A percentile compares a stretch with the other conserved stretches of the same genome.
phyloP scores from a whole-genome alignment of 768 basidiomycete species.

The Boletus rubroflammeus region DNA sequence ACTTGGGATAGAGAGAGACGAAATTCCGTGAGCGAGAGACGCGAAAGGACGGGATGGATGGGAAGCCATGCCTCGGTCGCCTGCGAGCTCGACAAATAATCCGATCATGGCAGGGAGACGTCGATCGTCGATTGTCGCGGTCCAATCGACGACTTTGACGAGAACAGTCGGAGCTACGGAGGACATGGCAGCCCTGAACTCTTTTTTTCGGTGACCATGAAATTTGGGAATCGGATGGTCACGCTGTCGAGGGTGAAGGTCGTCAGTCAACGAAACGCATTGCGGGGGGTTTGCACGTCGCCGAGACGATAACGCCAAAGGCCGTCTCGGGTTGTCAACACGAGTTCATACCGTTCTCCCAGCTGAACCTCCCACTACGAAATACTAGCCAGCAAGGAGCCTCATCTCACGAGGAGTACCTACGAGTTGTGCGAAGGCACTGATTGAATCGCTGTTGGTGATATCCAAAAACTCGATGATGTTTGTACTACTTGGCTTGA shows the following conservation, averaged over 20 bases:
- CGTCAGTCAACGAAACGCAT: not conserved
- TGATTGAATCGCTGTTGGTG: not conserved
- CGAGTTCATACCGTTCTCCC: constrained; percentile 16
- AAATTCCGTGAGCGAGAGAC: not conserved
- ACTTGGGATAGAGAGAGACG: not conserved
- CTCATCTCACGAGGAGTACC: not conserved
- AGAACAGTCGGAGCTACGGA: not conserved
- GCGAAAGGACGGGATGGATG: not conserved
- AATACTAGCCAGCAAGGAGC: not conserved
- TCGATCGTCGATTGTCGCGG: constrained; percentile 7
- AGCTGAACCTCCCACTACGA: constrained; percentile 16
- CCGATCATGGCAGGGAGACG: constrained; percentile 5
- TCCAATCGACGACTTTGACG: constrained; percentile 13
- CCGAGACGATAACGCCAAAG: constrained; percentile 24
- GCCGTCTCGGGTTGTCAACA: constrained; percentile 18
- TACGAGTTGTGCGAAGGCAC: not conserved
- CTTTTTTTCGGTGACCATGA: constrained; percentile 11
- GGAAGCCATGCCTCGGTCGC: not conserved
- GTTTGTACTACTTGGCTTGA: not conserved
- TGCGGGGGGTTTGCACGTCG: constrained; percentile 1
- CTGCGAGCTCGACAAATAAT: constrained; percentile 17
- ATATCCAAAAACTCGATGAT: constrained; percentile 18
- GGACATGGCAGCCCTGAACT: constrained; percentile 7
- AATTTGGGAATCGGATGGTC: constrained; percentile 6
- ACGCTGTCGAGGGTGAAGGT: not conserved